Evolutionary conservation across 495 filamentous ascomycete species (phyloP).

Genomic region (Aspergillus indologenus): DNA sequence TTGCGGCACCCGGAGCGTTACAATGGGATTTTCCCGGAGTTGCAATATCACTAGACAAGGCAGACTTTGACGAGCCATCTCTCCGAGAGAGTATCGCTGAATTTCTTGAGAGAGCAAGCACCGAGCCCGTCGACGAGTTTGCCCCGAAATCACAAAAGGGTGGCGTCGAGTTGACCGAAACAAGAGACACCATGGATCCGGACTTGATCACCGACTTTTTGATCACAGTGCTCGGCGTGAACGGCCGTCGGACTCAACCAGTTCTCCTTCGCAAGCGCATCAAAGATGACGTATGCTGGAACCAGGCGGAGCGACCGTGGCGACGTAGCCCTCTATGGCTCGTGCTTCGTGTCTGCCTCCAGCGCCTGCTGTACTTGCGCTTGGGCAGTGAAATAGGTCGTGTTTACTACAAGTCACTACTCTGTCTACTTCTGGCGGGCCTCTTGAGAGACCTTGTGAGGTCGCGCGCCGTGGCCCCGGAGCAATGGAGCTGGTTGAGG

Average conservation of each 20-base stretch:
- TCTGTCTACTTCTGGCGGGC: slow-evolving; percentile 41
- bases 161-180: slow-evolving; percentile 41
- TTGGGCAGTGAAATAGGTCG: slow-evolving; percentile 47
- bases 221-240: slow-evolving; percentile 53
- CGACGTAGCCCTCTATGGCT: slow-evolving; percentile 57
- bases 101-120: slow-evolving; percentile 58
- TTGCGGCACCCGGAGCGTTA: slow-evolving; percentile 39
- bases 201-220: slow-evolving; percentile 53
- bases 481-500: slow-evolving; percentile 37
- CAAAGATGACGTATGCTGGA: slow-evolving; percentile 54
- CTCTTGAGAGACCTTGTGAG: slow-evolving; percentile 39
- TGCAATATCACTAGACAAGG: slow-evolving; percentile 36
- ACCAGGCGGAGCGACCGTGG: slow-evolving; percentile 51
- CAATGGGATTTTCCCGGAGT: slow-evolving; percentile 46
- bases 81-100: slow-evolving; percentile 49
- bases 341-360: slow-evolving; percentile 52
- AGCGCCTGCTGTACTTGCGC: slow-evolving; percentile 43
- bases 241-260: slow-evolving; percentile 34
- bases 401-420: slow-evolving; percentile 57
- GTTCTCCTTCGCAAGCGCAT: slow-evolving; percentile 52
- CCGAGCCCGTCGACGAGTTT: slow-evolving; percentile 53
- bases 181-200: slow-evolving; percentile 54
- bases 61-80: slow-evolving; percentile 31
- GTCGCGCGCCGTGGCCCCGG: slow-evolving; percentile 21
- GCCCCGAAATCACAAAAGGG: slow-evolving; percentile 50